These are phyloP conservation scores for Coemansia nantahalensis DNA, from an alignment of 192 early-diverging fungal genomes.

Conservation along the genomic window DNA sequence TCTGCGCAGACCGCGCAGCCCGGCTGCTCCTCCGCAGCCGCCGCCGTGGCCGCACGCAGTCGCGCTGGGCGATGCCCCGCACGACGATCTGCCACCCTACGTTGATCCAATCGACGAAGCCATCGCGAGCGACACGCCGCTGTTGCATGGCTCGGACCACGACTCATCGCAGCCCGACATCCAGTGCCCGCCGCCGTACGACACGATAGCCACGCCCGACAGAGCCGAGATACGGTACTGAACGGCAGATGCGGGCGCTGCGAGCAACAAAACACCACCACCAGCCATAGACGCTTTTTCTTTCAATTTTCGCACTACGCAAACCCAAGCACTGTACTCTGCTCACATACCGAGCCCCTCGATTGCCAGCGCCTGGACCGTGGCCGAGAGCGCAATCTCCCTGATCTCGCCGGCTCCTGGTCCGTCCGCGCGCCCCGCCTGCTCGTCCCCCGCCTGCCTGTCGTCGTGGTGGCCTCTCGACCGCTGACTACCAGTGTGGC, in stretches of 20 bases:
- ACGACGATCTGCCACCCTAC: constrained; percentile 46
- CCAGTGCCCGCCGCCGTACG: constrained; percentile 33
- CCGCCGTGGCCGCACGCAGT: constrained; percentile 20
- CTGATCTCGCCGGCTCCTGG: neutral
- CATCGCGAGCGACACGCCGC: constrained; percentile 8
- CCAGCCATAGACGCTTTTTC: too few relatives aligned
- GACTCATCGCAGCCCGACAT: neutral
- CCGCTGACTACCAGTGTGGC: too few relatives aligned
- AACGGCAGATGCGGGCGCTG: neutral
- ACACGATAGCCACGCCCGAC: constrained; percentile 13
- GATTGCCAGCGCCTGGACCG: too few relatives aligned
- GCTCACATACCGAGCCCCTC: too few relatives aligned
- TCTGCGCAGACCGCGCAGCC: too few relatives aligned
- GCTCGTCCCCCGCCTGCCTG: too few relatives aligned
- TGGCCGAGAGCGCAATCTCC: too few relatives aligned
- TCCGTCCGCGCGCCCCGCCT: too few relatives aligned
- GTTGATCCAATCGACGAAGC: constrained; percentile 50
- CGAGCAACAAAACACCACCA: neutral
- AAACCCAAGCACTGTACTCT: too few relatives aligned
- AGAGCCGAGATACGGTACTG: neutral
- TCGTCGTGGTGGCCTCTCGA: too few relatives aligned
- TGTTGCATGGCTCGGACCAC: neutral
- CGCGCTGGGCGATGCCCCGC: constrained; percentile 38
- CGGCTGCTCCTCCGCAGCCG: constrained; percentile 4
- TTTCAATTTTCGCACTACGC: too few relatives aligned